Percentiles rank a stretch among this genome's conserved stretches.
These are phyloP conservation scores for Fraxinus excelsior DNA, from an alignment of 257 asterid genomes.

Conservation along the genomic window DNA sequence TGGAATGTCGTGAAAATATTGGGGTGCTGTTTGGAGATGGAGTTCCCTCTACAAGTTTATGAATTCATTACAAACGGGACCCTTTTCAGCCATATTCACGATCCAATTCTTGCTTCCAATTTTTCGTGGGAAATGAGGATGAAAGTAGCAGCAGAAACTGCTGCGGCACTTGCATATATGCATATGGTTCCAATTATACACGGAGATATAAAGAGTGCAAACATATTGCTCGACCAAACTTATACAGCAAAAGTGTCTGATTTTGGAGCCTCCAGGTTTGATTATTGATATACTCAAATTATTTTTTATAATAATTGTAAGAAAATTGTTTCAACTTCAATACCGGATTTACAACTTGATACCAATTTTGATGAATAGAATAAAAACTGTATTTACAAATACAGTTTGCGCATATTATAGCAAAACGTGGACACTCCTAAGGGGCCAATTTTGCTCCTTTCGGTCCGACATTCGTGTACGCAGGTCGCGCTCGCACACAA, in stretches of 20 bases:
- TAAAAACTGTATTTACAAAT: no score
- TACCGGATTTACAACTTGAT: no score
- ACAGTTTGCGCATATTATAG: no score
- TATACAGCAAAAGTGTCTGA: constrained; percentile 45
- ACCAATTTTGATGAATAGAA: no score
- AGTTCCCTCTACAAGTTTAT: constrained; percentile 44
- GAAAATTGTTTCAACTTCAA: no score
- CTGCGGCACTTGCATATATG: constrained; percentile 47
- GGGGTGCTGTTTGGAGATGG: constrained; percentile 47
- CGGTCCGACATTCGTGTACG: no score
- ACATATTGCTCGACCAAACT: constrained; percentile 40
- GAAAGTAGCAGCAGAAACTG: constrained; percentile 42
- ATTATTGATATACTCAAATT: no score
- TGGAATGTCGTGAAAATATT: constrained; percentile 43
- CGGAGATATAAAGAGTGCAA: constrained; percentile 42
- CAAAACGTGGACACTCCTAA: no score
- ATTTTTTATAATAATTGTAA: no score
- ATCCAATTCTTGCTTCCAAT: constrained; percentile 21
- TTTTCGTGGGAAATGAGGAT: constrained; percentile 45
- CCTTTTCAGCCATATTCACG: constrained; percentile 35
- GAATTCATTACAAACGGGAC: constrained; percentile 41
- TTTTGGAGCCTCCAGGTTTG: constrained; percentile 45
- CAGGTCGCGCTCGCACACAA: no score
- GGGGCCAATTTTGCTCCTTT: no score
- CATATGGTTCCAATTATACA: constrained; percentile 43